Evolutionary conservation across 306 rosid species (phyloP).

Genomic region (Rosa multiflora): DNA sequence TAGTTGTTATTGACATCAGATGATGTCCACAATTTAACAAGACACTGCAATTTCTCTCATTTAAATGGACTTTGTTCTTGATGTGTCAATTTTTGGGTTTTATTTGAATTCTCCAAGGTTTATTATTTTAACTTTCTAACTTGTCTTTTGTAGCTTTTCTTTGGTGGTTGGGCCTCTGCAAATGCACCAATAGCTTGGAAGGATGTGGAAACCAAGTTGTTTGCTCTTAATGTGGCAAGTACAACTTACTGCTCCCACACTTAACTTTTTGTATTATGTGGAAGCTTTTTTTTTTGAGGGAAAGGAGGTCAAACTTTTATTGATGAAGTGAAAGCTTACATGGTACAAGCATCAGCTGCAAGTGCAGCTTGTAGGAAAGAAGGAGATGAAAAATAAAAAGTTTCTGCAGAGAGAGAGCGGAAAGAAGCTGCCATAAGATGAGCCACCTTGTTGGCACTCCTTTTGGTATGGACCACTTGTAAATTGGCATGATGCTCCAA

Average conservation of each 20-base stretch:
- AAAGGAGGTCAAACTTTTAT: no score
- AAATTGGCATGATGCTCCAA: no score
- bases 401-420: no score
- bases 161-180: slow-evolving; percentile 73
- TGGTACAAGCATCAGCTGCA: no score
- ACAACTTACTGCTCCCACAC: slow-evolving; percentile 29
- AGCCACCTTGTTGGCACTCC: no score
- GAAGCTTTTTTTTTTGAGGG: not conserved
- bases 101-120: not conserved
- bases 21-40: not conserved
- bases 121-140: slow-evolving; percentile 17
- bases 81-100: not conserved
- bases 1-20: not conserved
- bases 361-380: no score
- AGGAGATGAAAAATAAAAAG: no score
- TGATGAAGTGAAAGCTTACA: no score
- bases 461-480: no score
- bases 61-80: not conserved
- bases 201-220: slow-evolving; percentile 93
- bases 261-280: slow-evolving; percentile 1
- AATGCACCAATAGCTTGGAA: slow-evolving; percentile 81
- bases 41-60: not conserved
- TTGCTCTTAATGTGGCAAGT: slow-evolving; percentile 89
- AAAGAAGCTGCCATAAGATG: no score
- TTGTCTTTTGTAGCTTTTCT: slow-evolving; percentile 56